These are phyloP conservation scores for Crithidia thermophila DNA, from an alignment of 208 protist species.

Conservation along the genomic window DNA sequence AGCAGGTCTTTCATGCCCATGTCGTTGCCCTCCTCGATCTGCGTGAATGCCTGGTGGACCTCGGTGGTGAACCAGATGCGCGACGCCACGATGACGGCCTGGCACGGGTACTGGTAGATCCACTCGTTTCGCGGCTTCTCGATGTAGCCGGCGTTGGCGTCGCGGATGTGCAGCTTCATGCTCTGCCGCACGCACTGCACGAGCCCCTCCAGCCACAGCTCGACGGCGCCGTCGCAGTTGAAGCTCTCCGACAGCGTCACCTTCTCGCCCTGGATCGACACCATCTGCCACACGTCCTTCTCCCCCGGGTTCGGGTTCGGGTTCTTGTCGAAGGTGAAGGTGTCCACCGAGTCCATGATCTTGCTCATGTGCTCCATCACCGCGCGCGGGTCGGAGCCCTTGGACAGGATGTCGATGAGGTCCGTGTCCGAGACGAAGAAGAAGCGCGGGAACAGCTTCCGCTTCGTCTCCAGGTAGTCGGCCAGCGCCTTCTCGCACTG, in stretches of 20 bases:
- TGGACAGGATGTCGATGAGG: conserved; percentile 98
- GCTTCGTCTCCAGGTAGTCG: conserved; percentile 98
- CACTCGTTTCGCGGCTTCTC: conserved; percentile 97
- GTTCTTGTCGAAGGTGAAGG: conserved; percentile 91
- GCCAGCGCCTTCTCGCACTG: conserved; percentile 97
- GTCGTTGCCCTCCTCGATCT: conserved; percentile 98
- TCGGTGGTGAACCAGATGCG: conserved; percentile 98
- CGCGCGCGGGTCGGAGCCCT: conserved; percentile 93
- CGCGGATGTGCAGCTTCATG: conserved; percentile 85
- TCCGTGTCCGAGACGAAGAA: conserved; percentile 96
- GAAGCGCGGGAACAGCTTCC: conserved; percentile 98
- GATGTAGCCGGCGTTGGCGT: conserved; percentile 94
- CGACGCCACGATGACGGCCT: conserved; percentile 95
- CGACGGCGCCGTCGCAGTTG: conserved; percentile 95
- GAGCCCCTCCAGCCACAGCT: conserved; percentile 96
- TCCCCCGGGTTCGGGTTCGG: conserved; percentile 40
- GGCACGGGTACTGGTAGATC: conserved; percentile 97
- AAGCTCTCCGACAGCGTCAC: conserved; percentile 93
- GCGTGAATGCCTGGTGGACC: conserved; percentile 97
- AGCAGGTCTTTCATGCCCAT: conserved; percentile 98
- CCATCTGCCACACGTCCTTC: conserved; percentile 92
- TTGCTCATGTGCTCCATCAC: conserved; percentile 97
- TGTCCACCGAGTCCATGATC: conserved; percentile 95
- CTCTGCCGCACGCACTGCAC: conserved; percentile 87
- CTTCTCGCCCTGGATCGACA: conserved; percentile 94